Base-by-base conservation (phyloP, 805 yeast species). In the Danielia reshetovae region DNA sequence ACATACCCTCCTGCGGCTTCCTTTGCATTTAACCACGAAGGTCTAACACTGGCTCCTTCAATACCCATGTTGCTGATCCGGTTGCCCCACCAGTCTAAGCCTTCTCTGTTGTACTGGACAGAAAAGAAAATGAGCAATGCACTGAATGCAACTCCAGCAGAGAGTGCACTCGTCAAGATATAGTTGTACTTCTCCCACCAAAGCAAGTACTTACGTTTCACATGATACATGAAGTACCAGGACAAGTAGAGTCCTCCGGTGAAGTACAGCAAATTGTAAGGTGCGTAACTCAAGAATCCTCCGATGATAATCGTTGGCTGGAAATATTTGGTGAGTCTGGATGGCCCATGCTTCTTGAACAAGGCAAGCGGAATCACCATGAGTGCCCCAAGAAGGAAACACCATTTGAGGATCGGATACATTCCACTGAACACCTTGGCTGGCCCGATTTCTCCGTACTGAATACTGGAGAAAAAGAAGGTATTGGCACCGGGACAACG, bases 151-250 rank as follows among this genome's bases (percentile, higher is more conserved):
- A 77, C 72, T n/a, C 84, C 85, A 1, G 83, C 75, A 7, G 70
- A 58, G 18, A 79, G 57, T 1, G 75, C 82, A 33, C 81, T 72
- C 16, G 79, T 64, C 33, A 81, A 55, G 15, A 80, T 68, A 51
- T 79, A 81, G 53, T 80, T 81, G 55, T 82, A 82, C 55, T 80
- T 81, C 26, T 80, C 79, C 88, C 84, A 81, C 84, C 83, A 72
- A 15, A 65, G 54, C 30, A 69, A 51, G 53, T 72, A 72, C 46
- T 65, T 60, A 39, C 64, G 59, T 45, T 73, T 70, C 46, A 78
- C 58, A 48, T 66, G 65, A 57, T 69, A 77, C 62, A 77, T 77
- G 61, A 81, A 81, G 4, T 67, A 32, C 42, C 68, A 69, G 4
- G 85, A 82, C 26, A 75, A 38, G 48, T 68, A 68, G 48, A 84